phyloP scores from a whole-genome alignment of 148 eudicot genomes.

The Rhododendron ovatum region DNA sequence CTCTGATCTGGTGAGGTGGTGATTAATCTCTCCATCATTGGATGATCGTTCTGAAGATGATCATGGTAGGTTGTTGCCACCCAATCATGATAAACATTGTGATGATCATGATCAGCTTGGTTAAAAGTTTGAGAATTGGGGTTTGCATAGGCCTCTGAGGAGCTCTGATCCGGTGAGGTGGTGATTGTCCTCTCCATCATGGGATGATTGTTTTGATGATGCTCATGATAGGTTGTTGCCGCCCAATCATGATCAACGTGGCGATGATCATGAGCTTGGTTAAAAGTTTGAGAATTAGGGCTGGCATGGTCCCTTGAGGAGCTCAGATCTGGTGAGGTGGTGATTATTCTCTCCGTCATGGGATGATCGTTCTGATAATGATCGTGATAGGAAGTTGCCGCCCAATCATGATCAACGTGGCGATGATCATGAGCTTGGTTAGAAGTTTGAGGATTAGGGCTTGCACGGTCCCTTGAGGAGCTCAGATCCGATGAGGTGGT shows the following conservation, averaged over 20 bases:
- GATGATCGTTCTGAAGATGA: not conserved
- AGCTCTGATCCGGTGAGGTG: constrained; percentile 11
- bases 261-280: not conserved
- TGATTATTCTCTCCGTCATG: not conserved
- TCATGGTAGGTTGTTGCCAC: not conserved
- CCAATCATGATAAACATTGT: not conserved
- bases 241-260: not conserved
- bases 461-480: constrained; percentile 14
- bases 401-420: not conserved
- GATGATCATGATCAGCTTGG: not conserved
- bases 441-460: not conserved
- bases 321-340: constrained; percentile 7
- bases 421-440: not conserved
- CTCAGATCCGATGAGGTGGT: constrained; percentile 4
- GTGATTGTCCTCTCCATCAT: not conserved
- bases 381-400: not conserved
- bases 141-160: constrained; percentile 6
- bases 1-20: constrained; percentile 9
- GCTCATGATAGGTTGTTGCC: not conserved
- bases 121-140: not conserved
- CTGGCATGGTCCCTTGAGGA: constrained; percentile 8
- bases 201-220: not conserved
- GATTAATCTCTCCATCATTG: not conserved
- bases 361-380: not conserved
- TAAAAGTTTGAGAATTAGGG: not conserved